Percentiles rank a stretch among this genome's conserved stretches.
phyloP scores from a whole-genome alignment of 176 grass and related monocot genomes.

The Hyparrhenia diplandra region DNA sequence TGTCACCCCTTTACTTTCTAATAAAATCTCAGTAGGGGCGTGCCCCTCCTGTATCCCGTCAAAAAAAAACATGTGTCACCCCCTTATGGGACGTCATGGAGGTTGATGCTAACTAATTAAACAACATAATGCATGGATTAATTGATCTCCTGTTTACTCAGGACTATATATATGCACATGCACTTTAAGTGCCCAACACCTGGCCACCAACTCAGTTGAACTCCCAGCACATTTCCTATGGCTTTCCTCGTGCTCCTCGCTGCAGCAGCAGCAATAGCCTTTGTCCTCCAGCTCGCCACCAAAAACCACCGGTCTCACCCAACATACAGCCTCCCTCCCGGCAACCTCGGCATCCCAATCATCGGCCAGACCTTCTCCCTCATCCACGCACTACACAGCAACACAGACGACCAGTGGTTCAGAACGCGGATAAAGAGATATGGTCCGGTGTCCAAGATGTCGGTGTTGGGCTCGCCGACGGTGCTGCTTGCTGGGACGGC shows the following conservation, averaged over 20 bases:
- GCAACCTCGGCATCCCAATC: conserved; percentile 28
- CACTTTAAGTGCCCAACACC: too few species aligned
- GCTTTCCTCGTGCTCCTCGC: background rate
- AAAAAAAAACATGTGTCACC: too few species aligned
- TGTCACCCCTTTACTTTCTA: too few species aligned
- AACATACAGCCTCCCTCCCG: conserved; percentile 35
- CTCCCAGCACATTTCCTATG: background rate
- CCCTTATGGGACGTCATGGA: too few species aligned
- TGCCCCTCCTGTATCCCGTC: too few species aligned
- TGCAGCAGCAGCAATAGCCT: background rate
- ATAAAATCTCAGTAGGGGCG: too few species aligned
- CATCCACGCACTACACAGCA: conserved; percentile 26
- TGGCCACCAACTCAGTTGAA: too few species aligned
- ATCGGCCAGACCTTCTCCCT: conserved; percentile 41
- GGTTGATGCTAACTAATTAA: too few species aligned
- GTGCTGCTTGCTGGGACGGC: conserved; percentile 34
- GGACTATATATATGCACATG: too few species aligned
- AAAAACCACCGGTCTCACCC: background rate
- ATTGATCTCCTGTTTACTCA: too few species aligned
- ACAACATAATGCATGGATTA: too few species aligned
- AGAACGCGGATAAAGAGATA: background rate
- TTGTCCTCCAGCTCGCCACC: background rate
- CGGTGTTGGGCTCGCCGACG: conserved; percentile 25
- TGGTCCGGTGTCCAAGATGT: conserved; percentile 39
- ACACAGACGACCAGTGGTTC: conserved; percentile 44